Conservation (phyloP, 192 early-diverging fungal genomes). For the Chytriomyces sp. region DNA sequence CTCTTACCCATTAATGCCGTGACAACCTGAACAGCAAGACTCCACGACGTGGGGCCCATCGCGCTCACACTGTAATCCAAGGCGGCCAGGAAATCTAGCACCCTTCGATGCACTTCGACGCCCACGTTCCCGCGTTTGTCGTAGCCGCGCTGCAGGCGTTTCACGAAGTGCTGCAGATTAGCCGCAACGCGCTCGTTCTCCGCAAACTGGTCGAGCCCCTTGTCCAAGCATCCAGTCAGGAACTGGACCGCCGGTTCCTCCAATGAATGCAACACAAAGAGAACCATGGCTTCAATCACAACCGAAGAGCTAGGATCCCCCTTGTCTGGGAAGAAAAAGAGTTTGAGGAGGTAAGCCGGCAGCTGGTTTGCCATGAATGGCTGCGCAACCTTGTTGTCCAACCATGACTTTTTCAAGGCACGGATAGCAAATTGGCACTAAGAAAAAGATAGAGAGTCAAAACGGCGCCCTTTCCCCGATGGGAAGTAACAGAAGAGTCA, state of each 20-base stretch:
- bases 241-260: background rate
- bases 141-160: background rate
- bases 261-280: background rate
- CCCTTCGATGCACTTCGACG: background rate
- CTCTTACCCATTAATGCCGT: background rate
- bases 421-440: background rate
- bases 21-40: background rate
- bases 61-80: background rate
- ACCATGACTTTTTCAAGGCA: background rate
- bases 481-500: background rate
- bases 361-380: background rate
- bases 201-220: background rate
- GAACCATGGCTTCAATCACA: background rate
- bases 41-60: background rate
- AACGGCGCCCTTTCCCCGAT: background rate
- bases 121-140: background rate
- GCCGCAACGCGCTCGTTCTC: background rate
- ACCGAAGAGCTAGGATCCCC: background rate
- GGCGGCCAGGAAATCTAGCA: background rate
- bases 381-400: background rate
- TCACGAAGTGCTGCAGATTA: background rate
- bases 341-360: background rate
- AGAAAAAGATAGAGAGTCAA: background rate
- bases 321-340: background rate
- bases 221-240: background rate